Evolutionary conservation across 352 stramenopile genomes (phyloP).

Genomic region (Globisporangium iwayamae): DNA sequence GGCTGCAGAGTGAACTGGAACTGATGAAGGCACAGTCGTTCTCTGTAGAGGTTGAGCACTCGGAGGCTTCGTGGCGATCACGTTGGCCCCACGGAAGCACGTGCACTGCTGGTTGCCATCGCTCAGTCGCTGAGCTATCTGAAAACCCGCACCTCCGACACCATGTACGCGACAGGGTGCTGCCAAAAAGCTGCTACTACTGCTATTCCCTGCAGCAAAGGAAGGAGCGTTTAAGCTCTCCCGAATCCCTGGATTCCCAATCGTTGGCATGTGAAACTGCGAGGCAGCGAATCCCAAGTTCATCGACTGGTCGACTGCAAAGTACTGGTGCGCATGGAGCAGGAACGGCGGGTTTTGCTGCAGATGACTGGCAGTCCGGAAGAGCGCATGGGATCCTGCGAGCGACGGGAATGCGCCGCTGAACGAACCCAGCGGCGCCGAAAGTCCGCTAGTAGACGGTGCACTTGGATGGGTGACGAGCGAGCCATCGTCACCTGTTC

Average conservation of each 20-base stretch:
- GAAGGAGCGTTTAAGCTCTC: background rate
- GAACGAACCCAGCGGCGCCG: background rate
- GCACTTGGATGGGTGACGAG: background rate
- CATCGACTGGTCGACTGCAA: slow-evolving; percentile 10
- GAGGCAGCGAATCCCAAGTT: background rate
- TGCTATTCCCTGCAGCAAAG: background rate
- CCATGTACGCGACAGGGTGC: slow-evolving; percentile 12
- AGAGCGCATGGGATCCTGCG: background rate
- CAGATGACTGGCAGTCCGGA: background rate
- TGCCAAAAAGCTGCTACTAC: background rate
- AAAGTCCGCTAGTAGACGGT: background rate
- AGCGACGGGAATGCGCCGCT: slow-evolving; percentile 12
- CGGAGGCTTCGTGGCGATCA: slow-evolving; percentile 15
- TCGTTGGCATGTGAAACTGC: background rate
- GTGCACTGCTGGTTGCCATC: slow-evolving; percentile 20
- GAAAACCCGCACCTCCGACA: background rate
- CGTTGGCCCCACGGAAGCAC: slow-evolving; percentile 28
- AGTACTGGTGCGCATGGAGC: slow-evolving; percentile 15
- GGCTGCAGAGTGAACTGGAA: background rate
- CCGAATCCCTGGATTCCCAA: background rate
- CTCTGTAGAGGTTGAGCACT: background rate
- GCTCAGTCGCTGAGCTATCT: slow-evolving; percentile 2
- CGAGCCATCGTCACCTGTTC: background rate
- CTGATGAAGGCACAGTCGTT: background rate
- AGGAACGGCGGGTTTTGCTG: slow-evolving; percentile 7